phyloP scores from a whole-genome alignment of 2,329 filamentous ascomycete genomes.

The Verticillium klebahnii region DNA sequence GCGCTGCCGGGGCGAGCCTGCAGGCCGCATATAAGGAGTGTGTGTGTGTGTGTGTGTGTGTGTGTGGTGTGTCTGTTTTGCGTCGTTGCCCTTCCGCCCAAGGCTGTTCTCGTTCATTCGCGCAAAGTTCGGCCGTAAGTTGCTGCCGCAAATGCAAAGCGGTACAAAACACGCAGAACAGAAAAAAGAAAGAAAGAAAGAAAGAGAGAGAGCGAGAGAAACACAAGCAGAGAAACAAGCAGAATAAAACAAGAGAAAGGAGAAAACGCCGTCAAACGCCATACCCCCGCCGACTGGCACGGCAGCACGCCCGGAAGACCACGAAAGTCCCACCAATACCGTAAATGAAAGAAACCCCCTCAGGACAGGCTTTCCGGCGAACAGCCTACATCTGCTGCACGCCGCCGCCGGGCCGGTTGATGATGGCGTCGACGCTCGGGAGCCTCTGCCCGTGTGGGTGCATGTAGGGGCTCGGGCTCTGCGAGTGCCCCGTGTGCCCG shows the following conservation, averaged over 20 bases:
- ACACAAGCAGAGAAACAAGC: conserved; percentile 1
- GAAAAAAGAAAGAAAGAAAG: conserved; percentile 1
- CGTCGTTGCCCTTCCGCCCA: not conserved
- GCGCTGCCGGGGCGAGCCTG: not conserved
- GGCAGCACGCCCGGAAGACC: not conserved
- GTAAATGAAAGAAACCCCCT: not conserved
- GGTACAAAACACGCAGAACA: not conserved
- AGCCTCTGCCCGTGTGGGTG: conserved; percentile 37
- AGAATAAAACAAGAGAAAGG: conserved; percentile 1
- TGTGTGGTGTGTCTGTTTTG: not conserved
- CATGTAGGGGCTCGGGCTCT: conserved; percentile 16
- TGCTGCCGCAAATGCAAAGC: not conserved
- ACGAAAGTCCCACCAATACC: not conserved
- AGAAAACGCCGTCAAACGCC: not conserved
- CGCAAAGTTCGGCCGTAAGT: not conserved
- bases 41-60: not conserved
- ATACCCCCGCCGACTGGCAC: not conserved
- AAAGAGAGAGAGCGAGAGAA: conserved; percentile 4
- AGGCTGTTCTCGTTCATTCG: not conserved
- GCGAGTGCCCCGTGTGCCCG: conserved; percentile 17
- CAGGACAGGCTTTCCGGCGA: no score
- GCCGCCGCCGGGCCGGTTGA: conserved; percentile 40
- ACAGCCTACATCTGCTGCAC: conserved; percentile 12
- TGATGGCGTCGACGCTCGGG: conserved; percentile 50
- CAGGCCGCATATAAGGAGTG: not conserved